These are phyloP conservation scores for Spathaspora girioi DNA, from an alignment of 805 yeast genomes.

Conservation along the genomic window DNA sequence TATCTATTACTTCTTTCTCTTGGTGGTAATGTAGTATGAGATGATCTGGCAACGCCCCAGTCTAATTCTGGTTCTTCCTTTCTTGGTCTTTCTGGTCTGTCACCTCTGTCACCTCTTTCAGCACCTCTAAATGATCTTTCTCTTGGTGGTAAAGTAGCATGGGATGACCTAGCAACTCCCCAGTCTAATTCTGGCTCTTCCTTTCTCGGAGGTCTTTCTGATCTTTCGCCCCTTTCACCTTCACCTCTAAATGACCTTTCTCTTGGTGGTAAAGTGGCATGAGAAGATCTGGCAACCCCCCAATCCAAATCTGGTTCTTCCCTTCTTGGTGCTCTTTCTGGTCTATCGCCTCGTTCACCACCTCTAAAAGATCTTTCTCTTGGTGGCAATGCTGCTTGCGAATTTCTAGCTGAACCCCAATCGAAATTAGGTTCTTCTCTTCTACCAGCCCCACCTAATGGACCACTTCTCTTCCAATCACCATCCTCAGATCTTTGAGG, in stretches of 20 bases:
- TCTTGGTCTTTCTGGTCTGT: constrained; percentile 17
- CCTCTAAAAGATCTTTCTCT: constrained; percentile 32
- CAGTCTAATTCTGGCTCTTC: constrained; percentile 41
- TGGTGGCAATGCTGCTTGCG: constrained; percentile 31
- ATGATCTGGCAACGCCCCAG: constrained; percentile 38
- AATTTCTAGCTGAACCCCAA: constrained; percentile 49
- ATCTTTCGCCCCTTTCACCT: constrained; percentile 36
- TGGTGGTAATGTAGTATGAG: constrained; percentile 28
- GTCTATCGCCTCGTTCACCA: constrained; percentile 17
- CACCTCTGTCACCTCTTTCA: constrained; percentile 19
- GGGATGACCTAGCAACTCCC: constrained; percentile 33
- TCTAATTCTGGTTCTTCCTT: constrained; percentile 39
- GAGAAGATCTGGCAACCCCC: constrained; percentile 33
- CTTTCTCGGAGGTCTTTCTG: constrained; percentile 23
- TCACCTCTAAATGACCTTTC: constrained; percentile 26
- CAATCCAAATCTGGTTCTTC: constrained; percentile 41
- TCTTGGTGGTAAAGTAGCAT: constrained; percentile 31
- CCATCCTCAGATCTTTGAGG: constrained; percentile 46
- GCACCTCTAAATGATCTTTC: constrained; percentile 14
- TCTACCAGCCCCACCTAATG: constrained; percentile 29
- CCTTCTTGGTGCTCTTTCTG: constrained; percentile 25
- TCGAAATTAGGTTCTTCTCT: constrained; percentile 57
- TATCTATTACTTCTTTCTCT: constrained; percentile 27
- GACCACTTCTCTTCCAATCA: constrained; percentile 42
- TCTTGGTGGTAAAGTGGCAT: constrained; percentile 31